Conservation (phyloP, 768 basidiomycete genomes). For the Podaxis carcinomalis region DNA sequence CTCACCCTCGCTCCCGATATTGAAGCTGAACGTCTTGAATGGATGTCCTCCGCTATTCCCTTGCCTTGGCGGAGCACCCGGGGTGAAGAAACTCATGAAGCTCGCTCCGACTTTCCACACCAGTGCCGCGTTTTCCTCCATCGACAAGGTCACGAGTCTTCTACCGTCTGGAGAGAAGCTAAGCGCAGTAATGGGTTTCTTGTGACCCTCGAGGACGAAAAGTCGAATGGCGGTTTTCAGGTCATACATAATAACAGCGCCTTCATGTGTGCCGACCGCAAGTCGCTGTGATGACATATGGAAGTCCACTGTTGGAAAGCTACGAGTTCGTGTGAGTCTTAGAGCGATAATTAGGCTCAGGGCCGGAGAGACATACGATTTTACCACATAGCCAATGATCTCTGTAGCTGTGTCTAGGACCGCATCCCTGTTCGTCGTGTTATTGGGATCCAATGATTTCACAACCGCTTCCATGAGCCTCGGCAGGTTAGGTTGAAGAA, state of each 20-base stretch:
- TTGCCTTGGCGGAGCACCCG: slow-evolving; percentile 89
- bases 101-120: slow-evolving; percentile 97
- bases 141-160: slow-evolving; percentile 79
- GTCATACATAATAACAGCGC: slow-evolving; percentile 94
- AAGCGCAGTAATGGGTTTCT: slow-evolving; percentile 73
- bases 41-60: slow-evolving; percentile 79
- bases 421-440: slow-evolving; percentile 69
- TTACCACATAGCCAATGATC: slow-evolving; percentile 92
- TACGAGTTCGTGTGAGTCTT: slow-evolving; percentile 22
- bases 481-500: slow-evolving; percentile 80
- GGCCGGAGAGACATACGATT: slow-evolving; percentile 52
- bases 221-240: slow-evolving; percentile 92
- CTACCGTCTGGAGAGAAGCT: slow-evolving; percentile 94
- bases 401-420: slow-evolving; percentile 90
- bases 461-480: slow-evolving; percentile 92
- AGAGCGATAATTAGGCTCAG: neutral
- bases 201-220: slow-evolving; percentile 93
- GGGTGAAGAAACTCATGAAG: slow-evolving; percentile 84
- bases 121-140: slow-evolving; percentile 79
- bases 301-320: slow-evolving; percentile 93
- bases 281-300: slow-evolving; percentile 83
- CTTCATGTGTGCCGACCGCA: slow-evolving; percentile 91
- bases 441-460: slow-evolving; percentile 92
- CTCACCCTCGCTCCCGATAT: slow-evolving; percentile 80
- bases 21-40: slow-evolving; percentile 84